Evolutionary conservation across 1,139 yeast genomes (phyloP).

Genomic region (Geotrichum reessii): DNA sequence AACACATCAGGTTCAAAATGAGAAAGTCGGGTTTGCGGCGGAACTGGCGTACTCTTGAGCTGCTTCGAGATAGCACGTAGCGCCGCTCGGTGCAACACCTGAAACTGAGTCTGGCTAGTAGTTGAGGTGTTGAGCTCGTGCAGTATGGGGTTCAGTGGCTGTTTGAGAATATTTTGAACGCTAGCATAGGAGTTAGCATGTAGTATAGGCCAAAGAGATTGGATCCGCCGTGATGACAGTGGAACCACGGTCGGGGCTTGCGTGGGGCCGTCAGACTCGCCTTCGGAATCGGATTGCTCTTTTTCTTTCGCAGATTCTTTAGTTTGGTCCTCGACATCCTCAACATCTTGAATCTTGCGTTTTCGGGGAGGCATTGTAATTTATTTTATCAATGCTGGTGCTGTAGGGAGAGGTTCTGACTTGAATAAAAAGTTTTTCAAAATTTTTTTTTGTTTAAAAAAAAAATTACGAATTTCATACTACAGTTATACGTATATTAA

Average conservation of each 20-base stretch:
- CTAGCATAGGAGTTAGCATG: conserved; percentile 22
- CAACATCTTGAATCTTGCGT: not conserved
- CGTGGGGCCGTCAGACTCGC: not conserved
- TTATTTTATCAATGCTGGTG: not conserved
- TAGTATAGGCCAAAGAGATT: conserved; percentile 23
- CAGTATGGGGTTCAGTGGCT: conserved; percentile 21
- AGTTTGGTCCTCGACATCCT: not conserved
- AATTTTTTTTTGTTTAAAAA: not conserved
- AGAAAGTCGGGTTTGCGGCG: conserved; percentile 23
- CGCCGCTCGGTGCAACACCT: not conserved
- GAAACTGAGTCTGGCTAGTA: conserved; percentile 15
- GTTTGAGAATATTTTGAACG: conserved; percentile 20
- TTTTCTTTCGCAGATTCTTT: not conserved
- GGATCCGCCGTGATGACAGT: conserved; percentile 18
- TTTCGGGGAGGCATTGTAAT: not conserved
- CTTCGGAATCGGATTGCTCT: not conserved
- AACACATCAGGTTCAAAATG: conserved; percentile 23
- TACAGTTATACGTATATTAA: too few relatives aligned
- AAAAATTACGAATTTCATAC: too few relatives aligned
- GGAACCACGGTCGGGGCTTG: conserved; percentile 9
- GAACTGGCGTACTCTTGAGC: conserved; percentile 23
- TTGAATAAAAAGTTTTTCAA: not conserved
- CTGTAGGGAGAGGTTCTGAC: not conserved
- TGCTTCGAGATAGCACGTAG: conserved; percentile 11
- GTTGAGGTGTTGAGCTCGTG: conserved; percentile 22